phyloP scores from a whole-genome alignment of 345 rosid genomes.

The Raphanus raphanistrum region DNA sequence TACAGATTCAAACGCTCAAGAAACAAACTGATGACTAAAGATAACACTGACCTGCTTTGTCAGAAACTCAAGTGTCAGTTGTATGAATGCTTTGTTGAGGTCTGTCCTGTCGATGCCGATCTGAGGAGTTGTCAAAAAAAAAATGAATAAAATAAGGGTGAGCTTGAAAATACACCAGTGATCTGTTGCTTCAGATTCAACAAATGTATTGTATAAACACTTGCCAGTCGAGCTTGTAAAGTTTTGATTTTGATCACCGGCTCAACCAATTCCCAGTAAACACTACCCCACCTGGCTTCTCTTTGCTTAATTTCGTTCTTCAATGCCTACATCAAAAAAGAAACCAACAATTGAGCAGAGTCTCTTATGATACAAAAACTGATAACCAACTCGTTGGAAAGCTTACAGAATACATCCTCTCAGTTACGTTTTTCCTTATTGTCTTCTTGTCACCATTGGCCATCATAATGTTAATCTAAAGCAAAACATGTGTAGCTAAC shows the following conservation, averaged over 20 bases:
- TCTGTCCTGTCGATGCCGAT: conserved; percentile 81
- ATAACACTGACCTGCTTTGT: conserved; percentile 70
- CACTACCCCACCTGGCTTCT: conserved; percentile 67
- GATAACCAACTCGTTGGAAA: conserved; percentile 18
- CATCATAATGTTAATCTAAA: conserved; percentile 69
- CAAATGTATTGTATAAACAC: conserved; percentile 28
- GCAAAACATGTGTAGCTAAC: conserved; percentile 1
- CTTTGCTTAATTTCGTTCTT: conserved; percentile 88
- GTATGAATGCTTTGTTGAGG: conserved; percentile 67
- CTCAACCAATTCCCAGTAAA: conserved; percentile 89
- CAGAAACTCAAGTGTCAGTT: conserved; percentile 82
- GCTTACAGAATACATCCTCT: conserved; percentile 90
- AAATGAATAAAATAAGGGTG: conserved; percentile 5
- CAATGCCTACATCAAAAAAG: conserved; percentile 50
- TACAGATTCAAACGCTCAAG: not conserved
- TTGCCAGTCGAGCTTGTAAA: conserved; percentile 84
- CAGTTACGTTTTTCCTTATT: conserved; percentile 77
- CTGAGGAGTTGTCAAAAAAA: conserved; percentile 45
- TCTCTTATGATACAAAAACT: not conserved
- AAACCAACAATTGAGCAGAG: conserved; percentile 9
- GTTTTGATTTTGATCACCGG: conserved; percentile 84
- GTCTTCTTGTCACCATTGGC: conserved; percentile 79
- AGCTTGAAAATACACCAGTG: not conserved
- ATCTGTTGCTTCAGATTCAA: conserved; percentile 6
- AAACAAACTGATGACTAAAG: conserved; percentile 12